These are phyloP conservation scores for Torulaspora quercuum DNA, from an alignment of 805 yeast species.

Conservation along the genomic window DNA sequence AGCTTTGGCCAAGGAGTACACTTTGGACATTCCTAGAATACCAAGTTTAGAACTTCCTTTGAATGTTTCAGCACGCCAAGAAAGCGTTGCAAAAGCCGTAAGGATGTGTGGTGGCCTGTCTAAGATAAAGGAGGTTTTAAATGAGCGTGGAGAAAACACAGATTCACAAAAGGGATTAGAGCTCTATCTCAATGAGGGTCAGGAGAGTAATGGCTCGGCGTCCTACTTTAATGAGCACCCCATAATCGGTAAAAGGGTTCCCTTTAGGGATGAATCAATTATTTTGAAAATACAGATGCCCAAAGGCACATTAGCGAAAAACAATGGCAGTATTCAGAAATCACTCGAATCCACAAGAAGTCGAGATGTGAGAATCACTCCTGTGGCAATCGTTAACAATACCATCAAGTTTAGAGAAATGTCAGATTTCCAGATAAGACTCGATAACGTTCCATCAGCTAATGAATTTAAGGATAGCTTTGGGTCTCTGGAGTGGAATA, in stretches of 20 bases:
- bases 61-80: constrained; percentile 43
- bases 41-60: constrained; percentile 78
- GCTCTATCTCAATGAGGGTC: constrained; percentile 36
- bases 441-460: constrained; percentile 54
- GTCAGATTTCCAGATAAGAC: constrained; percentile 79
- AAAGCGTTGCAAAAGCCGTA: constrained; percentile 59
- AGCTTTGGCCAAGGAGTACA: constrained; percentile 48
- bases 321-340: constrained; percentile 43
- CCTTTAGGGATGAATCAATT: constrained; percentile 53
- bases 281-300: constrained; percentile 60
- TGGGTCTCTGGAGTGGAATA: constrained; percentile 32
- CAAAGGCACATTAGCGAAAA: constrained; percentile 44
- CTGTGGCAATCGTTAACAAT: constrained; percentile 63
- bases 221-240: constrained; percentile 53
- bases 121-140: constrained; percentile 35
- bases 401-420: constrained; percentile 77
- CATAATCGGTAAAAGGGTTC: constrained; percentile 46
- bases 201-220: constrained; percentile 41
- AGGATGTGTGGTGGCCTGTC: constrained; percentile 63
- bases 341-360: constrained; percentile 38
- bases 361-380: constrained; percentile 46
- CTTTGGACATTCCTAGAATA: constrained; percentile 70
- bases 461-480: constrained; percentile 33
- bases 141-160: constrained; percentile 25
- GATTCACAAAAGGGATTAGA: constrained; percentile 31